Evolutionary conservation across 2,329 filamentous ascomycete genomes (phyloP), one percentile per base, ranked within the genome.

Genomic region (Chrysosporium keratinophilum): DNA sequence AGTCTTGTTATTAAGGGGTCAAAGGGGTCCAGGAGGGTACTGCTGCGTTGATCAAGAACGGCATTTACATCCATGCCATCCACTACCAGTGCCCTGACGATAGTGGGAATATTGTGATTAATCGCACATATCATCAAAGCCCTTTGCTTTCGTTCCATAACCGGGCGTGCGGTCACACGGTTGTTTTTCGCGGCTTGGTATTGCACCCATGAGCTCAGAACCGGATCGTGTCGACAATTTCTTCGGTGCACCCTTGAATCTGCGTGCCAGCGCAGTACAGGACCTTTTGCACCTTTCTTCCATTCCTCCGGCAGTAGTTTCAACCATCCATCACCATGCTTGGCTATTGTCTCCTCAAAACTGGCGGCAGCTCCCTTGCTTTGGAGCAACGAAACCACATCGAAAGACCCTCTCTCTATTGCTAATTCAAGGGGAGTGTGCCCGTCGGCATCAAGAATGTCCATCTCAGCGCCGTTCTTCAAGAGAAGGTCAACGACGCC

Each of bases 341-440:
- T 43, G 12, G 4, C 20, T 11, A 23, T 43, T 12, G 47, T 49
- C 9, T 56, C 54, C 7, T 47, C 34, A 10, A 42, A 47, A 17
- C 20, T 47, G 15, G 42, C 37, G 5, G 50, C 42, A 15, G 48
- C 54, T 37, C 42, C 54, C 35, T 50, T 48, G 33, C 46, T 46
- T 46, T 41, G 15, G 15, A 56, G 50, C 17, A 53, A 45, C 40
- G 17, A 34, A 14, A 33, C 37, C 5, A 52, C 37, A 12, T 17
- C 15, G 12, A 46, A 19, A 11, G 44, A 39, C n/a, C 46, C n/a
- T 10, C 15, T 14, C 14, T 28, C 17, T 17, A 28, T 15, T 19
- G 50, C 44, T 6, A 53, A 31, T 17, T 35, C 43, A 23, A 58
- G 50, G 5, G 50, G 56, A 9, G 56, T 58, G 34, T 28, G 39